Percentiles rank a stretch among this genome's conserved stretches.
Evolutionary conservation across 2,329 filamentous ascomycete genomes (phyloP).

Genomic region (Apiospora saccharicola): DNA sequence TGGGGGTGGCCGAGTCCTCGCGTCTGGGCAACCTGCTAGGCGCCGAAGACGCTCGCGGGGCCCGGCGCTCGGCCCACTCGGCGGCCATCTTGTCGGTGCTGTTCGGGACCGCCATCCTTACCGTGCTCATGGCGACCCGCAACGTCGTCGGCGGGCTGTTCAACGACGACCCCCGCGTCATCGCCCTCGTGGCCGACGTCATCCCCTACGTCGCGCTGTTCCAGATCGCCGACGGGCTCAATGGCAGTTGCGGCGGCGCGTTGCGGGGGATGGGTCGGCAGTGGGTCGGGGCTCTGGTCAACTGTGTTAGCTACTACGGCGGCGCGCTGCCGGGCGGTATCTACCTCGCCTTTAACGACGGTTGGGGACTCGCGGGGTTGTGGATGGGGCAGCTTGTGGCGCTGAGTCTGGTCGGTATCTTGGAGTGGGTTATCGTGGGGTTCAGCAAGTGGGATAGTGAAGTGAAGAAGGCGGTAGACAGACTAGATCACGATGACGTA

Average conservation of each 20-base stretch:
- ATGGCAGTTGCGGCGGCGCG: conserved; percentile 83
- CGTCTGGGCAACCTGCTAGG: conserved; percentile 84
- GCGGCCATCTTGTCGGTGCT: conserved; percentile 77
- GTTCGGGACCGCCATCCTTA: conserved; percentile 72
- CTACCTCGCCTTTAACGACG: conserved; percentile 26
- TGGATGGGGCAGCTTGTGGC: conserved; percentile 88
- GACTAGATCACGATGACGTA: conserved; percentile 63
- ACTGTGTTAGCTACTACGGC: conserved; percentile 83
- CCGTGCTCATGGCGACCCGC: conserved; percentile 73
- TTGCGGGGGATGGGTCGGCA: conserved; percentile 86
- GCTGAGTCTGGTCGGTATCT: conserved; percentile 77
- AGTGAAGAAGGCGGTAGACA: conserved; percentile 73
- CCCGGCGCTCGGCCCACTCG: conserved; percentile 75
- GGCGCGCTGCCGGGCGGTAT: conserved; percentile 63
- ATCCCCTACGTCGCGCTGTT: conserved; percentile 89
- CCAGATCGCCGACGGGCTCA: conserved; percentile 88
- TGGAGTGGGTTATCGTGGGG: conserved; percentile 83
- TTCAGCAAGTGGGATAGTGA: conserved; percentile 80
- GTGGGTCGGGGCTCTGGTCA: conserved; percentile 83
- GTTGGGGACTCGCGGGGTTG: conserved; percentile 57
- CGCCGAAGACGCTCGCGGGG: conserved; percentile 68
- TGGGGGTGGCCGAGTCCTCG: conserved; percentile 81
- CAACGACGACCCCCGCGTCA: conserved; percentile 77
- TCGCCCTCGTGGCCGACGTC: conserved; percentile 76
- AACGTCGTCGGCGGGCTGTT: conserved; percentile 80